Conservation (phyloP, 345 rosid species). For the Salix suchowensis region DNA sequence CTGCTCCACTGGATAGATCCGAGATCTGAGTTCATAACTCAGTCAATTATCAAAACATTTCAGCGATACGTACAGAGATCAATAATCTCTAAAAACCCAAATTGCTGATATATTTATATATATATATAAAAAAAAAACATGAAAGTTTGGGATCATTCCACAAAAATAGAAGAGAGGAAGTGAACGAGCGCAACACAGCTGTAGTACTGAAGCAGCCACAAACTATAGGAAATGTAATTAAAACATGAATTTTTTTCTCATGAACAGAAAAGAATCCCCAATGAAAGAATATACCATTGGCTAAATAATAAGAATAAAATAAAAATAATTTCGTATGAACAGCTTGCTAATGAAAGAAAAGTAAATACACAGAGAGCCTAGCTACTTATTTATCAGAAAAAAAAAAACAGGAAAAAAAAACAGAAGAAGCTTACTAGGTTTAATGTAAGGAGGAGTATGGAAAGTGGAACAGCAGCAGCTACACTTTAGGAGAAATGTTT, state of each 20-base stretch:
- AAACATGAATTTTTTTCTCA: neutral
- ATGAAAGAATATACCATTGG: neutral
- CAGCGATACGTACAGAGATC: neutral
- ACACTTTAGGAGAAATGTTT: neutral
- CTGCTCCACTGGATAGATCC: slow-evolving; percentile 12
- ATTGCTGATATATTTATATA: too few species aligned
- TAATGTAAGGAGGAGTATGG: neutral
- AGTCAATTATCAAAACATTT: slow-evolving; percentile 5
- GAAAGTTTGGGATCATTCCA: neutral
- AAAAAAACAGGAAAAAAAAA: too few species aligned
- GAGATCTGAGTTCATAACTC: neutral
- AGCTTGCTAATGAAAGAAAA: neutral
- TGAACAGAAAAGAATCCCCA: neutral
- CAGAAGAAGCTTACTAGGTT: slow-evolving; percentile 2
- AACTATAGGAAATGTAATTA: neutral
- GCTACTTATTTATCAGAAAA: neutral
- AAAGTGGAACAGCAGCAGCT: neutral
- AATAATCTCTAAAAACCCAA: neutral
- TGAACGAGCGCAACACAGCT: too few species aligned
- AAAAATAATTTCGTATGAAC: neutral
- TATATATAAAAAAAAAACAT: neutral
- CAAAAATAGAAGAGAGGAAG: neutral
- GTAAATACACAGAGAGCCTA: neutral
- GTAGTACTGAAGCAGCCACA: neutral
- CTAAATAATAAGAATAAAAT: neutral